phyloP scores from a whole-genome alignment of 495 filamentous ascomycete genomes.

The Trichoderma virens region DNA sequence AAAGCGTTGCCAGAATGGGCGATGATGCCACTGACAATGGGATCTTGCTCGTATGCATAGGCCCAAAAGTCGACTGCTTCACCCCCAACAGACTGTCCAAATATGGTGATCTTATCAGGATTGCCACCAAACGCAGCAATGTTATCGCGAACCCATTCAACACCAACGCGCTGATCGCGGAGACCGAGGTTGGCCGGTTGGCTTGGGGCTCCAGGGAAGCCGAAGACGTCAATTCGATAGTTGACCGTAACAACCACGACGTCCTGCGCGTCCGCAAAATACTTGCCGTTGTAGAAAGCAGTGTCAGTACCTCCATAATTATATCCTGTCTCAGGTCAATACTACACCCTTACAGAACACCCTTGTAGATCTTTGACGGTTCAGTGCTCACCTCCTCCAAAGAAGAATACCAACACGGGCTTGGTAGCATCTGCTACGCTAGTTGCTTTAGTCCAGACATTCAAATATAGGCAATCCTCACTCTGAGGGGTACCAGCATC shows the following conservation, averaged over 20 bases:
- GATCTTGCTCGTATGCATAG: constrained; percentile 37
- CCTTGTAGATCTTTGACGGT: not conserved
- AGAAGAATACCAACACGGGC: constrained; percentile 18
- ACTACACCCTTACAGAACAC: not conserved
- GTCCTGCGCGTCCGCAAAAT: constrained; percentile 9
- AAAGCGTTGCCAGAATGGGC: constrained; percentile 44
- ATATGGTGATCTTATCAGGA: constrained; percentile 40
- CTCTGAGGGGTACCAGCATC: constrained; percentile 20
- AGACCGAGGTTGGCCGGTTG: constrained; percentile 40
- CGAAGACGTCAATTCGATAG: constrained; percentile 54
- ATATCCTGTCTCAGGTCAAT: not conserved
- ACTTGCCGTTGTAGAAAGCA: constrained; percentile 12
- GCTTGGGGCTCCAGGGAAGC: constrained; percentile 38
- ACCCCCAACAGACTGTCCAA: constrained; percentile 45
- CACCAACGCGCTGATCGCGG: constrained; percentile 45
- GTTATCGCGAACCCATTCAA: constrained; percentile 47
- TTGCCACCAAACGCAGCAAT: constrained; percentile 52
- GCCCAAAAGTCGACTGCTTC: constrained; percentile 42
- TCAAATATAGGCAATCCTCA: constrained; percentile 16
- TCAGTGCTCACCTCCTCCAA: not conserved
- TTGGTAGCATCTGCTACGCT: constrained; percentile 1
- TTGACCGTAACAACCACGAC: constrained; percentile 60
- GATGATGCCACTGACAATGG: constrained; percentile 38
- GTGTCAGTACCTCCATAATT: not conserved
- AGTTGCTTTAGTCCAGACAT: constrained; percentile 13